Base-by-base conservation (phyloP, 441 rosid genomes). In the Breynia disticha region DNA sequence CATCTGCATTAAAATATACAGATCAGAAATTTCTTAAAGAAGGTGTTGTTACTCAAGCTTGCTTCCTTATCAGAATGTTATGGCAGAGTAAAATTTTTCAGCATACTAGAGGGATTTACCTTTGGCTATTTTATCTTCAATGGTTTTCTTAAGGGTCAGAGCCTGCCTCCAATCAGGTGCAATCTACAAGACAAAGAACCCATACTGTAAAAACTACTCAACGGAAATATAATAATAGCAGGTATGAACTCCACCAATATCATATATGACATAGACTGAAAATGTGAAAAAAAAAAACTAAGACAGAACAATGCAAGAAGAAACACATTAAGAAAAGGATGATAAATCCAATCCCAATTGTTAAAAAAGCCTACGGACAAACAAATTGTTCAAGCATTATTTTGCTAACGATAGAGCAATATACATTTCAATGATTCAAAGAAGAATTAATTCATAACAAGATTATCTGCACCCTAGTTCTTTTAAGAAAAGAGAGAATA, bases 151-250 rank as follows among this genome's bases (percentile, higher is more conserved):
- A 18, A 93, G 90, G 37, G 44, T 57, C 71, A 77, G 62, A 19
- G 97, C 95, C 76, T 89, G 97, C 74, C 90, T 89, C 96, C 95
- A 89, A 57, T 93, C 97, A 17, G 97, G 93, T 60, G 79, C 84
- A 65, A 84, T 76, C 99, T 93, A 63, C 50, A 62, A 67, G 56
- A 57, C 24, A 41, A 16, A 37, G 35, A 37, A 17, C 15, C 48
- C 41, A 14, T 42, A 59, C 35, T 4, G 9, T 35, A 53, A 18
- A 32, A 51, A 16, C 50, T 22, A 41, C 19, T 19, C 19, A 21
- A 48, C 19, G 13, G 18, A 50, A 22, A 11, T 11, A 11, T 11
- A 14, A 8, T 14, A 37, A 19, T 17, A 16, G 8, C 37, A 17
- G 19, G 41, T 0, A 32, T 49, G 6, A 45, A 17, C 18, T 45